Conservation (phyloP, 2,329 filamentous ascomycete genomes). For the Trichoderma endophyticum region DNA sequence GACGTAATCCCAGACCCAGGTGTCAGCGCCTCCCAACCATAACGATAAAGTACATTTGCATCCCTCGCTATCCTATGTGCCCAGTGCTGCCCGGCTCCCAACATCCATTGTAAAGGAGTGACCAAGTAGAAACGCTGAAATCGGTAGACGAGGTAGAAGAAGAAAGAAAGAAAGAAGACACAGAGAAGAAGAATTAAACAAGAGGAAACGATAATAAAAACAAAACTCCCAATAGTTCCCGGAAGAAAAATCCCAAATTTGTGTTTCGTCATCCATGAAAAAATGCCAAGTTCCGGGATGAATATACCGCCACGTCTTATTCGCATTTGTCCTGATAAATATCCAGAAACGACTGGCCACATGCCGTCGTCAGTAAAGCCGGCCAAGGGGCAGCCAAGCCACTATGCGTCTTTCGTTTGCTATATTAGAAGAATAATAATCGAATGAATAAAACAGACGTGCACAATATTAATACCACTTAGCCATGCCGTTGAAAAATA, state of each 20-base stretch:
- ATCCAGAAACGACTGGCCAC: conserved; percentile 19
- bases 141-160: background rate
- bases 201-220: conserved; percentile 5
- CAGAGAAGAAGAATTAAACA: background rate
- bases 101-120: conserved; percentile 17
- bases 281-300: background rate
- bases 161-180: conserved; percentile 9
- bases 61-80: conserved; percentile 17
- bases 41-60: conserved; percentile 22
- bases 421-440: conserved; percentile 12
- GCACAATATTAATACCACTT: conserved; percentile 7
- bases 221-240: conserved; percentile 12
- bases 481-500: background rate
- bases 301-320: background rate
- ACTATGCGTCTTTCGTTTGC: background rate
- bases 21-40: conserved; percentile 8
- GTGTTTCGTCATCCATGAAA: conserved; percentile 15
- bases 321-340: conserved; percentile 16
- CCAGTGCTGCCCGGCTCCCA: conserved; percentile 9
- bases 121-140: conserved; percentile 12
- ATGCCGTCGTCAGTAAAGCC: background rate
- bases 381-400: background rate
- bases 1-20: conserved; percentile 16
- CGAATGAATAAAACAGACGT: background rate
- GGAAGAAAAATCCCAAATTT: conserved; percentile 7